A percentile compares a stretch with the other conserved stretches of the same genome.
Conservation (phyloP, 23 red algal genomes). For the Pyropia haitanensis region DNA sequence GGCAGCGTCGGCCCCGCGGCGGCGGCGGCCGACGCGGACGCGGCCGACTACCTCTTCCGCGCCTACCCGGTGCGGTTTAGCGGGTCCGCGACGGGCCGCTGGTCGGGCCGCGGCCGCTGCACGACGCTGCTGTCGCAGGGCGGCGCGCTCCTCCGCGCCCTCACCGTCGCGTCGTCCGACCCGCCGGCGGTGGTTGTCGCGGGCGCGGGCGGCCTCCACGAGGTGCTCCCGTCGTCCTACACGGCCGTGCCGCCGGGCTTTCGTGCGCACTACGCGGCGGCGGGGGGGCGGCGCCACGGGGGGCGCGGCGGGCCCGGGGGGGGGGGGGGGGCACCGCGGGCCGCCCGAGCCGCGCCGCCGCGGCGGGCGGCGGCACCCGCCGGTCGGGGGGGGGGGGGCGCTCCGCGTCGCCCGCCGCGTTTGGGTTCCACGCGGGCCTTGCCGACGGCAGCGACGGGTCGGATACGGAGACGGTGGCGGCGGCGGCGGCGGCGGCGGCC, state of each 20-base stretch:
- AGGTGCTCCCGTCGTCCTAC: slow-evolving; percentile 50
- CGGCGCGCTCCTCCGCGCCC: slow-evolving; percentile 47
- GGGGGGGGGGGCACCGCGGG: too few relatives aligned
- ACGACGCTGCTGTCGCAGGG: slow-evolving; percentile 49
- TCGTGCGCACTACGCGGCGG: slow-evolving; percentile 35
- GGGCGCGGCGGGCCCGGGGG: too few relatives aligned
- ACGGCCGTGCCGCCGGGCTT: slow-evolving; percentile 49
- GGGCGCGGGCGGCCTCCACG: slow-evolving; percentile 37
- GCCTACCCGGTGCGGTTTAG: slow-evolving; percentile 63
- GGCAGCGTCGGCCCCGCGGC: neutral
- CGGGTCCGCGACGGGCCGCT: slow-evolving; percentile 36
- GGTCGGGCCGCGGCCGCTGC: slow-evolving; percentile 45
- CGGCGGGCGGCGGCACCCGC: too few relatives aligned
- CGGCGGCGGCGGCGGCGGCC: too few relatives aligned
- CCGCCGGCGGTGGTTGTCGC: slow-evolving; percentile 62
- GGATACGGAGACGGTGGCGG: too few relatives aligned
- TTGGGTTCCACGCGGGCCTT: too few relatives aligned
- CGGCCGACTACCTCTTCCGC: slow-evolving; percentile 41
- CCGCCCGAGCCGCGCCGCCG: too few relatives aligned
- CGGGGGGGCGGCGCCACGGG: neutral
- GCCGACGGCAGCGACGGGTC: too few relatives aligned
- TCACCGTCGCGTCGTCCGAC: slow-evolving; percentile 67
- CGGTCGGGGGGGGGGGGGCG: too few relatives aligned
- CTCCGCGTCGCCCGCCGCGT: too few relatives aligned
- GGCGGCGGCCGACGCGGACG: neutral